Conservation (phyloP, 129 eudicot species). For the Lactuca sativa region DNA sequence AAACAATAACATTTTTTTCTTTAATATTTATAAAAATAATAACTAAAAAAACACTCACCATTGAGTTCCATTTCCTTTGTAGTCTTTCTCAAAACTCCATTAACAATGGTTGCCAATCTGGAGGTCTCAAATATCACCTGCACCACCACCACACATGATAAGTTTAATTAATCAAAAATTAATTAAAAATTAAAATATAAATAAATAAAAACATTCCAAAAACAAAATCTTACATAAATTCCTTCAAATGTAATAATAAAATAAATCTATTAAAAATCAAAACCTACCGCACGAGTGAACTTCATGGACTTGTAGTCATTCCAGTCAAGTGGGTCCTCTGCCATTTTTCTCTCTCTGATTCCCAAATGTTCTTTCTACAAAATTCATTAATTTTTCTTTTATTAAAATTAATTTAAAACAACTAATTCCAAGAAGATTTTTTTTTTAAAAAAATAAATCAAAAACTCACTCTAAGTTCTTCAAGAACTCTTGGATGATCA, state of each 20-base stretch:
- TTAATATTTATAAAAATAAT: not conserved
- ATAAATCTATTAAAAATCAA: constrained; percentile 14
- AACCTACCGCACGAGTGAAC: constrained; percentile 97
- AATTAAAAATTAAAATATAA: not conserved
- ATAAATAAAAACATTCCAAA: constrained; percentile 11
- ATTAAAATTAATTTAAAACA: not conserved
- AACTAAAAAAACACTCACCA: constrained; percentile 50
- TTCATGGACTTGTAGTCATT: constrained; percentile 89
- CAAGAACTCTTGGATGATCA: constrained; percentile 93
- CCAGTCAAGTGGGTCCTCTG: constrained; percentile 85
- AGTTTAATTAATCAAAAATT: constrained; percentile 10
- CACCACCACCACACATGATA: constrained; percentile 26
- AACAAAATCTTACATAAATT: constrained; percentile 19
- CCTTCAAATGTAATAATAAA: constrained; percentile 2
- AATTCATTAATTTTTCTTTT: constrained; percentile 1
- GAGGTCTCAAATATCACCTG: constrained; percentile 99
- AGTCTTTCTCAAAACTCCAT: constrained; percentile 96
- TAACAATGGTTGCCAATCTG: constrained; percentile 93
- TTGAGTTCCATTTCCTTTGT: constrained; percentile 91
- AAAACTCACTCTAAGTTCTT: constrained; percentile 83
- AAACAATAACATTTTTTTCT: not conserved
- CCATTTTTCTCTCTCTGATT: constrained; percentile 74
- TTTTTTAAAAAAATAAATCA: not conserved
- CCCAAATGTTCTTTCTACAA: constrained; percentile 90
- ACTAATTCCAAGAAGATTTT: not conserved